These are phyloP conservation scores for Trichosporon coremiiforme DNA, from an alignment of 1,284 basidiomycete species.

Conservation along the genomic window DNA sequence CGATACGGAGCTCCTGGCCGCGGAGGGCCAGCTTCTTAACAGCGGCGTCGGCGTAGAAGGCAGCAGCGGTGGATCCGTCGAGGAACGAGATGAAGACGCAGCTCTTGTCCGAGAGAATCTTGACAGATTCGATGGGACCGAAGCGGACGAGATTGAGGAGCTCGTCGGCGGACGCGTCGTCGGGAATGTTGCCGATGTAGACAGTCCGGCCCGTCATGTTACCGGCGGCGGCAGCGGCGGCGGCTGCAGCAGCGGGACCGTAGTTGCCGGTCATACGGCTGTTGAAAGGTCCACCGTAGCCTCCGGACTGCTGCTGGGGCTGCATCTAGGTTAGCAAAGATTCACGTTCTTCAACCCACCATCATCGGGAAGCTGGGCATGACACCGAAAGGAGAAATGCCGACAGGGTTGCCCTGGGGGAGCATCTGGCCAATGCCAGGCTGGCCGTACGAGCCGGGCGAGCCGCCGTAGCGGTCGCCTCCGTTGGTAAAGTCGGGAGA, in stretches of 20 bases:
- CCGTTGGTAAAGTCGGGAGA: slow-evolving; percentile 32
- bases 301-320: slow-evolving; percentile 20
- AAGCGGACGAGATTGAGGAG: slow-evolving; percentile 97
- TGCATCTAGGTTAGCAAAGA: neutral
- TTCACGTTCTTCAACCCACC: slow-evolving; percentile 21
- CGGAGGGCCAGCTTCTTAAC: slow-evolving; percentile 89
- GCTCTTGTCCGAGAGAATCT: slow-evolving; percentile 94
- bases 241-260: slow-evolving; percentile 67
- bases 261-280: slow-evolving; percentile 61
- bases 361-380: slow-evolving; percentile 30
- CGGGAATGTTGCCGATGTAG: slow-evolving; percentile 93
- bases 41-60: slow-evolving; percentile 91
- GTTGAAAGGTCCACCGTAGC: slow-evolving; percentile 25
- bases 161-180: slow-evolving; percentile 96
- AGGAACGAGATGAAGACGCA: slow-evolving; percentile 98
- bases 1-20: slow-evolving; percentile 90
- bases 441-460: slow-evolving; percentile 26
- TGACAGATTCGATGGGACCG: slow-evolving; percentile 92
- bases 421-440: slow-evolving; percentile 22
- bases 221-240: slow-evolving; percentile 69
- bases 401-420: slow-evolving; percentile 18
- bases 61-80: slow-evolving; percentile 82
- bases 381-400: slow-evolving; percentile 23
- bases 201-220: slow-evolving; percentile 82
- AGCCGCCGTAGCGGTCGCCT: slow-evolving; percentile 22